Base-by-base conservation (phyloP, 768 basidiomycete genomes). In the Macrolepiota albuminosa region DNA sequence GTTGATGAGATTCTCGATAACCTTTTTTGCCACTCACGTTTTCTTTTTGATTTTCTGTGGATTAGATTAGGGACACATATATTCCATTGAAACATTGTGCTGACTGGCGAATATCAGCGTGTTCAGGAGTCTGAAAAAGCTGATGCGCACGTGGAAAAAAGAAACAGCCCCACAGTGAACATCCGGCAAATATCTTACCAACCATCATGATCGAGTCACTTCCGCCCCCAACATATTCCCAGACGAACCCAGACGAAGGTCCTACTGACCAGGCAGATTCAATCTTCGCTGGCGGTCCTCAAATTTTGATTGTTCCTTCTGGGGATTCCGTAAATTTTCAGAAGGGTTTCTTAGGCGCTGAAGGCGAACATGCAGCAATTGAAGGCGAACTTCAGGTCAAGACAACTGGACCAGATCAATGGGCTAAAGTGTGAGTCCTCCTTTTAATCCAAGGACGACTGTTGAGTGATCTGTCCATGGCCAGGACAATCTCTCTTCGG, bases 311-410 rank as follows among this genome's bases (percentile, higher is more conserved):
- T 61, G 76, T 86, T 13, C 93, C 93, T 0, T 79, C 84, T 14
- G 76, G 81, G 52, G 83, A 89, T 69, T 79, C 85, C 24, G 76
- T 89, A 58, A 83, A 85, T 70, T 95, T 95, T 67, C 93, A 95
- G 74, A 89, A 86, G 67, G 93, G 93, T 11, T 91, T 83, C 69
- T 78, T 95, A 8, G 93, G 93, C 54, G 89, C 87, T 26, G 90
- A 92, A 58, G 89, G 83, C 54, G 92, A 93, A 71, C 81, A 79
- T 60, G 90, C 92, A 14, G 87, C 90, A 9, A 83, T 95, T 56
- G 92, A 93, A 68, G 93, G 93, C 50, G 93, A 94, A 69, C 78
- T 95, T 18, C 93, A 94, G 70, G 77, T 94, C 64, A 95, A 94
- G 72, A 88, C 84, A 58, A 78, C 79, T 39, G 79, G 81, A 58